These are phyloP conservation scores for Dillenia turbinata DNA, from an alignment of 164 flowering plant species.

Conservation along the genomic window DNA sequence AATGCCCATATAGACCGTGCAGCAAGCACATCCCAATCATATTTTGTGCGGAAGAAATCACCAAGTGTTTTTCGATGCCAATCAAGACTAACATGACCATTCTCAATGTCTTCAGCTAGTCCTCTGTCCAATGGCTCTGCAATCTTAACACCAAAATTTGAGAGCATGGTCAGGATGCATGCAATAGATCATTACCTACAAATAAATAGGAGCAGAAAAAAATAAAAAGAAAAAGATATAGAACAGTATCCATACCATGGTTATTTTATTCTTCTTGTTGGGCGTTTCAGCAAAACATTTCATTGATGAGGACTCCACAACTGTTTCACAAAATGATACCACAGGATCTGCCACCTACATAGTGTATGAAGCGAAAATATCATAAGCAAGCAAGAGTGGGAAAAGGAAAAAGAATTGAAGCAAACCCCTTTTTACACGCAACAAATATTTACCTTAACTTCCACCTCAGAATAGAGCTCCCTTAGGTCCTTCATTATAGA, in stretches of 20 bases:
- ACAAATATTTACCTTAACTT: slow-evolving; percentile 68
- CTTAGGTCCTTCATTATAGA: slow-evolving; percentile 99
- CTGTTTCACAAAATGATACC: slow-evolving; percentile 98
- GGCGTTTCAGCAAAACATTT: slow-evolving; percentile 99
- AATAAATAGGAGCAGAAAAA: neutral
- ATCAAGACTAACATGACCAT: slow-evolving; percentile 89
- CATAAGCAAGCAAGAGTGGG: neutral
- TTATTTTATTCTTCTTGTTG: slow-evolving; percentile 92
- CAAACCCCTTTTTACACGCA: neutral
- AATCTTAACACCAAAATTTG: slow-evolving; percentile 40
- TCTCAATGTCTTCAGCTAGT: slow-evolving; percentile 96
- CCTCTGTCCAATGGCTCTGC: slow-evolving; percentile 98
- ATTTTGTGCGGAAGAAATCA: slow-evolving; percentile 78
- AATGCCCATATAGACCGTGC: slow-evolving; percentile 98
- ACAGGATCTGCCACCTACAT: slow-evolving; percentile 99
- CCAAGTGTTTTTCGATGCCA: slow-evolving; percentile 84
- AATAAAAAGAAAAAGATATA: neutral
- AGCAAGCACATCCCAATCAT: slow-evolving; percentile 98
- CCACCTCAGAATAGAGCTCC: slow-evolving; percentile 98
- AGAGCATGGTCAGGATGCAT: neutral
- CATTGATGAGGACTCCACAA: slow-evolving; percentile 97
- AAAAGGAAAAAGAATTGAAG: neutral
- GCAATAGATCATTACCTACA: neutral
- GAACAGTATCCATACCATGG: slow-evolving; percentile 57
- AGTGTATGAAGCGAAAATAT: neutral